Evolutionary conservation across 179 eudicot species (phyloP).

Genomic region (Camellia oleifera): DNA sequence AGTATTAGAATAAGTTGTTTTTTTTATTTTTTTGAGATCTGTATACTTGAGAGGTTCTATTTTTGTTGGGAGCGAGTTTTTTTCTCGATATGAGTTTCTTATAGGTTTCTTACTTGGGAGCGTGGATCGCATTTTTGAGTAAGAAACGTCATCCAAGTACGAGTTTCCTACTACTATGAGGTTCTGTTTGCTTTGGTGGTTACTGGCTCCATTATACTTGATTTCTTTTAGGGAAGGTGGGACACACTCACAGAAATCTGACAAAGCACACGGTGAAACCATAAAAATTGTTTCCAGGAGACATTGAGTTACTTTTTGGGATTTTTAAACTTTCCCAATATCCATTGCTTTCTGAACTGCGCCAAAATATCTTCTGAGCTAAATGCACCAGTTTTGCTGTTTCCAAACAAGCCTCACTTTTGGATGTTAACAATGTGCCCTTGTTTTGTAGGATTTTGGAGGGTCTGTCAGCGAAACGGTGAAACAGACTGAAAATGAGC

Average conservation of each 20-base stretch:
- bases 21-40: too few species aligned
- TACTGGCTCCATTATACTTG: too few species aligned
- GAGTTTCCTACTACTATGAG: too few species aligned
- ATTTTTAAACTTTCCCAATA: not conserved
- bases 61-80: too few species aligned
- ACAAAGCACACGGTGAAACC: not conserved
- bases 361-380: not conserved
- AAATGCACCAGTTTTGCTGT: not conserved
- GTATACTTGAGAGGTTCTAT: too few species aligned
- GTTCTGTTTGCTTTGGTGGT: too few species aligned
- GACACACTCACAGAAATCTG: not conserved
- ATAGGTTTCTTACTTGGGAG: too few species aligned
- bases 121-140: too few species aligned
- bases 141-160: too few species aligned
- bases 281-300: not conserved
- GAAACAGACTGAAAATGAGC: constrained; percentile 59
- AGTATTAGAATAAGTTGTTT: too few species aligned
- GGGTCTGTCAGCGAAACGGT: constrained; percentile 45
- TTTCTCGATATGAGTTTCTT: too few species aligned
- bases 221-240: too few species aligned
- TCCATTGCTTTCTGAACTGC: not conserved
- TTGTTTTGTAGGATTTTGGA: constrained; percentile 54
- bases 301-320: not conserved
- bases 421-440: constrained; percentile 1
- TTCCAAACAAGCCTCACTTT: not conserved